Conservation (phyloP, 192 early-diverging fungal genomes). For the Phycomyces nitens region DNA sequence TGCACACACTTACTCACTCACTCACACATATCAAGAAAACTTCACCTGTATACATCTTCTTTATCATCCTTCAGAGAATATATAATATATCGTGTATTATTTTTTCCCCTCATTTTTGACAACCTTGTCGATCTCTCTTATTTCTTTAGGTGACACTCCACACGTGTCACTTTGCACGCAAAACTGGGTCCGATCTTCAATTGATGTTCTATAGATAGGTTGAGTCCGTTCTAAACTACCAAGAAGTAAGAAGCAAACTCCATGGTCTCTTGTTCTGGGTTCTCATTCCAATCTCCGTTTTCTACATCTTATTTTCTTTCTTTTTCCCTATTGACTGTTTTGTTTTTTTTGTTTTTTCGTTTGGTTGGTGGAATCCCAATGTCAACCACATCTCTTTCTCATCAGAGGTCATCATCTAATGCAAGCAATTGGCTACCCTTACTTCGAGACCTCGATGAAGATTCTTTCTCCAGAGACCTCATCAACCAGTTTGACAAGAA, state of each 20-base stretch:
- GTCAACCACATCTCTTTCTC: slow-evolving; percentile 1
- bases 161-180: no score
- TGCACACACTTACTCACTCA: no score
- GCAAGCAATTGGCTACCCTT: slow-evolving; percentile 2
- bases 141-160: no score
- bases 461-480: slow-evolving; percentile 25
- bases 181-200: no score
- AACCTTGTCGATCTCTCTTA: neutral
- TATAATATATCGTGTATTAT: neutral
- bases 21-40: no score
- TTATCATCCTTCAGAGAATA: no score
- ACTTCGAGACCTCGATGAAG: slow-evolving; percentile 3
- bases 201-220: no score
- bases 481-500: slow-evolving; percentile 28
- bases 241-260: no score
- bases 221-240: no score
- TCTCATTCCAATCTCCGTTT: neutral
- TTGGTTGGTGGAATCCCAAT: neutral
- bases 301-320: slow-evolving; percentile 4
- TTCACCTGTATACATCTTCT: neutral
- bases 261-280: no score
- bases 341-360: slow-evolving; percentile 2
- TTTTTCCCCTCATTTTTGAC: neutral
- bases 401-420: neutral
- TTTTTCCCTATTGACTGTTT: neutral